Conservation (phyloP, 345 rosid species). For the Moricandia arvensis region DNA sequence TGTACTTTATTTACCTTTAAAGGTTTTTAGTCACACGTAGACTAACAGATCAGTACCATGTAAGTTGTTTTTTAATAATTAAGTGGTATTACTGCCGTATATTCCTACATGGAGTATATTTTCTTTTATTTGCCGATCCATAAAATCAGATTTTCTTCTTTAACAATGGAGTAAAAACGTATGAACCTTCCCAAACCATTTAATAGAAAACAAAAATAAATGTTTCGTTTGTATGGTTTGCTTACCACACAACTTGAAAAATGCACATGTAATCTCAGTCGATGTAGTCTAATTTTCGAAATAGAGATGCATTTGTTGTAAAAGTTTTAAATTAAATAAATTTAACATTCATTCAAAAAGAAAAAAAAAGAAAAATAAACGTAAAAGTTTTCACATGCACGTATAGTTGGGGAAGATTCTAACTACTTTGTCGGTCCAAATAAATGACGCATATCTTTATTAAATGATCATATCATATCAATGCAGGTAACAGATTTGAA, state of each 20-base stretch:
- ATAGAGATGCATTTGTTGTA: too few species aligned
- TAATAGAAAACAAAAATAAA: neutral
- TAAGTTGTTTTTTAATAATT: neutral
- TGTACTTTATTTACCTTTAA: neutral
- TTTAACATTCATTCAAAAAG: too few species aligned
- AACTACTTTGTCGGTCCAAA: conserved; percentile 37
- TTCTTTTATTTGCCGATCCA: neutral
- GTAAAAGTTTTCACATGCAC: neutral
- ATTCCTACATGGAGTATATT: neutral
- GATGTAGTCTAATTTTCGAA: too few species aligned
- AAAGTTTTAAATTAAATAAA: too few species aligned
- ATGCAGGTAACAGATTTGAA: conserved; percentile 29
- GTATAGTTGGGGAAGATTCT: conserved; percentile 12
- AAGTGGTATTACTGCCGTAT: neutral
- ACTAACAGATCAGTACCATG: neutral
- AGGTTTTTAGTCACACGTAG: conserved; percentile 2
- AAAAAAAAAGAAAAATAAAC: neutral
- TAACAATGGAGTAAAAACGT: neutral
- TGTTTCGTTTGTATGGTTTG: too few species aligned
- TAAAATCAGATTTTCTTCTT: neutral
- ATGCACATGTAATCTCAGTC: too few species aligned
- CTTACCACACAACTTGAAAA: too few species aligned
- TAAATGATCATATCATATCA: conserved; percentile 30
- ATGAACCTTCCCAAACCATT: conserved; percentile 11
- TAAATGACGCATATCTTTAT: conserved; percentile 27